Evolutionary conservation across 2,329 filamentous ascomycete genomes (phyloP), one percentile per base, ranked within the genome.

Genomic region (Talaromyces sp.): DNA sequence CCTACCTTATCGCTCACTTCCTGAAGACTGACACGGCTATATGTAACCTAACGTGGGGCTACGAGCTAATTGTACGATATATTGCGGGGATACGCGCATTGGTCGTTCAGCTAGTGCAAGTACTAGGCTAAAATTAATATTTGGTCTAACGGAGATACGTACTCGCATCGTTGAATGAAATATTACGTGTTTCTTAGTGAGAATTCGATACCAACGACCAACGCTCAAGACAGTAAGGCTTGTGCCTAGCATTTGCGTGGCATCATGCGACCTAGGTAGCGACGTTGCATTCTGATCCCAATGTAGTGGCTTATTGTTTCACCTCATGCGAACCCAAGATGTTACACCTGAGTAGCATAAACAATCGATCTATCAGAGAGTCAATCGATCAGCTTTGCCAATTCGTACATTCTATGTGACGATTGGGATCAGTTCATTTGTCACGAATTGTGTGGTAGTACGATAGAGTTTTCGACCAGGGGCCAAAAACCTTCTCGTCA

Each of bases 1-100:
- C 22, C 13, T 19, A 41, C 6, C 35, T 41, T 43, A 58, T 58
- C 19, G 54, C 6, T 13, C 37, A 25, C 15, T 43, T 58, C 22
- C 31, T 58, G n/a, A 43, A 35, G 19, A 58, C 43, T 58, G 35
- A 25, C 33, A 41, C 4, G 5, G 13, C 19, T 22, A 25, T 13
- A 41, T 27, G 54, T 58, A 58, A 47, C 45, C 8, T 27, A 47
- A 58, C 33, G 52, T 57, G 52, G 52, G 52, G 52, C 19, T 39
- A 15, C 33, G 19, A 39, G 9, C n/a, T 57, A 31, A 50, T 8
- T 41, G 22, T 27, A 41, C n/a, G 25, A 19, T 31, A 31, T 31
- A 31, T 25, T 57, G 54, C 35, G 54, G 54, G n/a, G 54, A 57
- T 57, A 15, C 27, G n/a, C 41, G 19, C 11, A 37, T 35, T 11